Evolutionary conservation across 2,329 filamentous ascomycete genomes (phyloP).

Genomic region (Gremmenia infestans): DNA sequence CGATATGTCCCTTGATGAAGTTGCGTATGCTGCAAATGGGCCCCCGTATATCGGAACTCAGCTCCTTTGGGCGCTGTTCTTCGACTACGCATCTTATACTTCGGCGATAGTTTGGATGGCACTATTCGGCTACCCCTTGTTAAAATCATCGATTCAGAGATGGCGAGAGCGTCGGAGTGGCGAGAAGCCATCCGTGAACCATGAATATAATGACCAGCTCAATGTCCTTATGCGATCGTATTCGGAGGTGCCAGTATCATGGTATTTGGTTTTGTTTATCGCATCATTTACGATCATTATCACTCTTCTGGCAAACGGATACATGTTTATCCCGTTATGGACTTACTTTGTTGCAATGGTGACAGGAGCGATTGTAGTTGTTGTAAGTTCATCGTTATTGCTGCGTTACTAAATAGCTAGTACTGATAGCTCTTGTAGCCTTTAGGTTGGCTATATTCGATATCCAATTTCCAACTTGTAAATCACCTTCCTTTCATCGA

Average conservation of each 20-base stretch:
- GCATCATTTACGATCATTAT: conserved; percentile 46
- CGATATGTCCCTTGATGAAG: conserved; percentile 32
- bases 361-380: conserved; percentile 49
- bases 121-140: conserved; percentile 48
- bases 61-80: conserved; percentile 54
- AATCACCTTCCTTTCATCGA: background rate
- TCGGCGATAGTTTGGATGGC: conserved; percentile 55
- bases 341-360: conserved; percentile 53
- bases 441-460: conserved; percentile 53
- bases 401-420: too few relatives aligned
- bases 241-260: conserved; percentile 54
- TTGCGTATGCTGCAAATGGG: conserved; percentile 43
- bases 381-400: conserved; percentile 24
- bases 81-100: conserved; percentile 54
- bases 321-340: conserved; percentile 55
- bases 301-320: conserved; percentile 44
- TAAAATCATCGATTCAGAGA: conserved; percentile 42
- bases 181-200: conserved; percentile 39
- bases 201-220: conserved; percentile 54
- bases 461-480: conserved; percentile 47
- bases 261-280: conserved; percentile 49
- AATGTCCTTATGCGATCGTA: conserved; percentile 54
- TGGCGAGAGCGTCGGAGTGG: conserved; percentile 35
- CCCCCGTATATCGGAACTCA: conserved; percentile 54
- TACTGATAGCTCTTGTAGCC: conserved; percentile 30